Conservation (phyloP, 2,329 filamentous ascomycete species). For the Falciphora oryzae region DNA sequence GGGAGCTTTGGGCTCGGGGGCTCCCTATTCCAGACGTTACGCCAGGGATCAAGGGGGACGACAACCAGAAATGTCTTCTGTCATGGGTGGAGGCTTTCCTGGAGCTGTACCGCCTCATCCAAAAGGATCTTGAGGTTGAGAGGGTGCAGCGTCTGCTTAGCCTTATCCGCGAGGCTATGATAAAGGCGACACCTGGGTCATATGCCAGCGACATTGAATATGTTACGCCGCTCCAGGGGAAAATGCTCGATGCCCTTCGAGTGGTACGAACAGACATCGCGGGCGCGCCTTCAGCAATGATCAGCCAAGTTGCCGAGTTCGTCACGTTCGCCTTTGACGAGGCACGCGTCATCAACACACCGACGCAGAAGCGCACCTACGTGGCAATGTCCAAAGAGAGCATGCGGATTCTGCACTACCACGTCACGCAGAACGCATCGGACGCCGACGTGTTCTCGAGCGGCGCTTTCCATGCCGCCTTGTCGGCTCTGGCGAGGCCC, state of each 20-base stretch:
- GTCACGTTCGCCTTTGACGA: constrained; percentile 61
- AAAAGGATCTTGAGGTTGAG: constrained; percentile 54
- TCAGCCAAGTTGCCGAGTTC: constrained; percentile 65
- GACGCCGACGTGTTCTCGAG: constrained; percentile 65
- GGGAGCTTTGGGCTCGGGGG: constrained; percentile 64
- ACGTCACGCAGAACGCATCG: constrained; percentile 53
- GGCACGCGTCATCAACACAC: constrained; percentile 17
- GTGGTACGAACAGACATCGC: constrained; percentile 60
- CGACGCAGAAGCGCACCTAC: constrained; percentile 62
- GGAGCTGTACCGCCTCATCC: constrained; percentile 72
- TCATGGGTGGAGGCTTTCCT: constrained; percentile 75
- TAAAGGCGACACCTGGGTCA: constrained; percentile 59
- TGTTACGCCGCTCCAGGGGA: constrained; percentile 65
- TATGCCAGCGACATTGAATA: constrained; percentile 70
- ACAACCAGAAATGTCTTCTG: constrained; percentile 77
- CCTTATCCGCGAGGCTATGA: constrained; percentile 65
- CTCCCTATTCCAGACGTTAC: constrained; percentile 43
- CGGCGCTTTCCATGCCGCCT: constrained; percentile 57
- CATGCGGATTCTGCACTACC: constrained; percentile 62
- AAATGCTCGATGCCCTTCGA: constrained; percentile 62
- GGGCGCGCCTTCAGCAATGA: constrained; percentile 61
- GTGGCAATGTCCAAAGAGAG: constrained; percentile 82
- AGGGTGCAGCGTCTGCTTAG: constrained; percentile 62
- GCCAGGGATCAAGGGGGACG: constrained; percentile 38
- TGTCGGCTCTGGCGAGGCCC: constrained; percentile 63